Evolutionary conservation across 768 basidiomycete genomes (phyloP).

Genomic region (Boletus bicolor): DNA sequence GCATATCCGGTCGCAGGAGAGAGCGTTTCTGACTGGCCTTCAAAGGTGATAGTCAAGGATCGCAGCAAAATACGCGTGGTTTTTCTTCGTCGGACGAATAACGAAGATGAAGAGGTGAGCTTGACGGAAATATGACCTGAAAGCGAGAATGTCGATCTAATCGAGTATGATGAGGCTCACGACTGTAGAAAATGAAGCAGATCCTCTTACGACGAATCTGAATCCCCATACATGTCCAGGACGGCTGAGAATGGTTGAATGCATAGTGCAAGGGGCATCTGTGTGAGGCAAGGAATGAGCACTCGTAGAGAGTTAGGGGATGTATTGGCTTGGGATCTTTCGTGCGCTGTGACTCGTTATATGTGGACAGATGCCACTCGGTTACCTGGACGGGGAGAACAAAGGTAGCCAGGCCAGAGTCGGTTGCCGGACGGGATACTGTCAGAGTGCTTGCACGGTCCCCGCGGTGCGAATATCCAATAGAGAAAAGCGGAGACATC

Average conservation of each 20-base stretch:
- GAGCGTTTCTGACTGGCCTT: conserved; percentile 79
- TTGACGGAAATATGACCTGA: conserved; percentile 76
- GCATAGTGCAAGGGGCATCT: conserved; percentile 65
- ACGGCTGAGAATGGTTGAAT: conserved; percentile 56
- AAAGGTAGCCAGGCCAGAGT: conserved; percentile 25
- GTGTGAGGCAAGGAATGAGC: conserved; percentile 15
- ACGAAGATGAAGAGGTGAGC: conserved; percentile 52
- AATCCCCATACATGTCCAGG: conserved; percentile 69
- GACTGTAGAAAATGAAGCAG: conserved; percentile 2
- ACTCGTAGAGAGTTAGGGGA: conserved; percentile 13
- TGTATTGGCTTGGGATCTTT: conserved; percentile 10
- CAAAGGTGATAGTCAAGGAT: conserved; percentile 74
- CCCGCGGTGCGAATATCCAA: conserved; percentile 1
- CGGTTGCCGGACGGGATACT: conserved; percentile 1
- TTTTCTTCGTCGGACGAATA: conserved; percentile 50
- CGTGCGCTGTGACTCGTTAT: conserved; percentile 18
- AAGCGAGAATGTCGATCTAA: conserved; percentile 82
- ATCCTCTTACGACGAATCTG: conserved; percentile 56
- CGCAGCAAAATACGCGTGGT: conserved; percentile 55
- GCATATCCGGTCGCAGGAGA: conserved; percentile 65
- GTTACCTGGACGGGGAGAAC: conserved; percentile 28
- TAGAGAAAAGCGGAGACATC: background rate
- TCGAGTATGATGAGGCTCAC: conserved; percentile 5
- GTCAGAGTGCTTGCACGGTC: background rate
- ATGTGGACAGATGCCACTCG: conserved; percentile 27